phyloP scores from a whole-genome alignment of 306 rosid genomes.

The Prunus persica region Prunus_persica_NCBIv2 NC_034011.1:22530501-22531000 shows the following conservation, averaged over 20 bases:
- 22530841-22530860: no score
- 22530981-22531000: neutral
- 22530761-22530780: no score
- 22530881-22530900: no score
- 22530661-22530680: neutral
- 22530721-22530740: neutral
- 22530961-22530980: neutral
- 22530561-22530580: conserved; percentile 1
- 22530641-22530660: neutral
- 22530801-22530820: no score
- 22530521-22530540: neutral
- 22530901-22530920: neutral
- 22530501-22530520: neutral
- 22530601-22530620: neutral
- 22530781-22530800: no score
- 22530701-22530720: neutral
- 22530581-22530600: neutral
- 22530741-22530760: no score
- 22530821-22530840: no score
- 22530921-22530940: neutral
- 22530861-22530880: no score
- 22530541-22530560: conserved; percentile 2
- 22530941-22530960: neutral
- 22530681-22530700: neutral
- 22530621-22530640: neutral